Conservation (phyloP, 305 asterid genomes). For the Caryopteris hybrid region DNA sequence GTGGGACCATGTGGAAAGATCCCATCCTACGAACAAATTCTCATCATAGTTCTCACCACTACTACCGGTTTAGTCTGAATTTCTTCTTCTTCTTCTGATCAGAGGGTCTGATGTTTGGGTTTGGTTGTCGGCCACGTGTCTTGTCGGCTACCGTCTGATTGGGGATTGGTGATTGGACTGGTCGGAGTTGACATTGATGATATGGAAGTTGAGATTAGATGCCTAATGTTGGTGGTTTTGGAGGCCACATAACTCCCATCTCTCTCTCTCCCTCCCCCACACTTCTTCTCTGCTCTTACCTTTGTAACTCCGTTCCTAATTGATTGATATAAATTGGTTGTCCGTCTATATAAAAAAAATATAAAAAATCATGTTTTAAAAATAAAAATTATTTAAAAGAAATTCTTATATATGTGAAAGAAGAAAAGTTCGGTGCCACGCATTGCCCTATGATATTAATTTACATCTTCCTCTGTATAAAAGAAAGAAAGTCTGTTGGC, state of each 20-base stretch:
- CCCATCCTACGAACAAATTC: constrained; percentile 2
- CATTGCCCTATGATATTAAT: no score
- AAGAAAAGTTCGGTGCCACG: no score
- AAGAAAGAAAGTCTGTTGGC: no score
- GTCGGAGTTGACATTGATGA: constrained; percentile 22
- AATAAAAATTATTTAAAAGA: no score
- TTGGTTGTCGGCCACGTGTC: constrained; percentile 49
- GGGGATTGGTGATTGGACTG: no score
- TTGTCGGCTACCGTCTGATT: constrained; percentile 20
- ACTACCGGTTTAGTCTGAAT: constrained; percentile 10
- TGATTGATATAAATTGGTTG: no score
- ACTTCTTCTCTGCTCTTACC: not conserved
- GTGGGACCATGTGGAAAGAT: constrained; percentile 32
- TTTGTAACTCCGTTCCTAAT: no score
- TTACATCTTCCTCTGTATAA: no score
- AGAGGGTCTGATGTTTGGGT: constrained; percentile 35
- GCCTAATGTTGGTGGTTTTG: constrained; percentile 27
- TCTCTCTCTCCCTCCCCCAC: not conserved
- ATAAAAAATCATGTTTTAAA: no score
- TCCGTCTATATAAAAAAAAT: no score
- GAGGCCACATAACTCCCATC: constrained; percentile 22
- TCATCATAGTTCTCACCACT: constrained; percentile 42
- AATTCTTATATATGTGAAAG: no score
- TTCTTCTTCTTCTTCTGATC: no score
- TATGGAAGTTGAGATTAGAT: constrained; percentile 10